Conservation (phyloP, 805 yeast genomes). For the Candida adriatica region DNA sequence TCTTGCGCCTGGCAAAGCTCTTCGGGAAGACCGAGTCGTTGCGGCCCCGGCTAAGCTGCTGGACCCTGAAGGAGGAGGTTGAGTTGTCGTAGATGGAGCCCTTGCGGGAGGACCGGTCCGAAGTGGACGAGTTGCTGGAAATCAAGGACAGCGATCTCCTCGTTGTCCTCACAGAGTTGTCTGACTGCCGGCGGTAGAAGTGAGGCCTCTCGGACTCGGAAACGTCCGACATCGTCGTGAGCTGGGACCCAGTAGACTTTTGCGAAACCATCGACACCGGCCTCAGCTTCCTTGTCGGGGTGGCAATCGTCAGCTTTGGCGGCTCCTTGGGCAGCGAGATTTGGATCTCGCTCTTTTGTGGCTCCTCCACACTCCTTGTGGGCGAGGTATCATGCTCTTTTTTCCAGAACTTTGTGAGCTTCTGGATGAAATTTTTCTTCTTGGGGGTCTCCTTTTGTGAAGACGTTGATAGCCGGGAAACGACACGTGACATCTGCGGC, state of each 20-base stretch:
- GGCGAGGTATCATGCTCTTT: no score
- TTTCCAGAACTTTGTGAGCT: constrained; percentile 29
- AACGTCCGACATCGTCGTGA: constrained; percentile 45
- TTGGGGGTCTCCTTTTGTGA: constrained; percentile 23
- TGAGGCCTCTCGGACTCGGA: constrained; percentile 27
- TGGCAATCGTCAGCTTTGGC: not conserved
- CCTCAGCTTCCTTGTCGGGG: no score
- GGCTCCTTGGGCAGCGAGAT: constrained; percentile 1
- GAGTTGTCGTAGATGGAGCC: constrained; percentile 35
- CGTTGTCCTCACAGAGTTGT: constrained; percentile 20
- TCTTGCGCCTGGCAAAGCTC: constrained; percentile 17
- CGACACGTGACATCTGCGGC: constrained; percentile 23
- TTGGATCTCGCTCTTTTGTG: constrained; percentile 3
- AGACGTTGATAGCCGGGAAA: constrained; percentile 16
- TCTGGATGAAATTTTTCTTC: constrained; percentile 26
- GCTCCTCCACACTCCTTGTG: no score
- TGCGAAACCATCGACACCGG: constrained; percentile 49
- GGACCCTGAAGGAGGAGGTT: constrained; percentile 21
- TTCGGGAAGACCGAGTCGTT: constrained; percentile 21
- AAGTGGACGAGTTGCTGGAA: constrained; percentile 7
- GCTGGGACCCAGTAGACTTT: constrained; percentile 39
- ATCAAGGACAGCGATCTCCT: constrained; percentile 18
- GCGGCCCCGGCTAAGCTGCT: constrained; percentile 12
- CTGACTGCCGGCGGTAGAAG: constrained; percentile 17
- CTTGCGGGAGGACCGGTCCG: constrained; percentile 33